phyloP scores from a whole-genome alignment of 2,329 filamentous ascomycete species.

The Neoscytalidium dimidiatum region DNA sequence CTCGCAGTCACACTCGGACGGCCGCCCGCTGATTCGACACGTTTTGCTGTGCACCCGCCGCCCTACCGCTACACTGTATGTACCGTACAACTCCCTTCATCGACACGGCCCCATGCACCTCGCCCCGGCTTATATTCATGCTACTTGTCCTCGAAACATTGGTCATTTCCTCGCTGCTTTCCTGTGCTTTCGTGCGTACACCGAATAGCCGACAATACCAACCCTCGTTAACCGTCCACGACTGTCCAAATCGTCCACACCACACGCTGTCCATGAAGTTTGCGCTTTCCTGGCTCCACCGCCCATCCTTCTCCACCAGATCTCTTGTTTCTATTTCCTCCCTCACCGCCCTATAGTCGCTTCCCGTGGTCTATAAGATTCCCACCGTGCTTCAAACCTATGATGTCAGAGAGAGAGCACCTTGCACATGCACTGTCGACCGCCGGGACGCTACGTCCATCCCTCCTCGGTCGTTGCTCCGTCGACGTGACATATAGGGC shows the following conservation, averaged over 20 bases:
- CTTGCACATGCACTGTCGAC: background rate
- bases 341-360: conserved; percentile 1
- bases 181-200: background rate
- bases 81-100: background rate
- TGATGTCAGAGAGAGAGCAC: background rate
- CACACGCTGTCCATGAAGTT: too few species aligned
- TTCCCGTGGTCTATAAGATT: background rate
- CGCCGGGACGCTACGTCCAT: background rate
- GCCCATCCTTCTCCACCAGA: background rate
- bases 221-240: background rate
- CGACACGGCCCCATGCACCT: background rate
- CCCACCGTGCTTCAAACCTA: background rate
- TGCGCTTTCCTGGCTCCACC: background rate
- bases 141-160: background rate
- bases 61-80: too few species aligned
- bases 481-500: background rate
- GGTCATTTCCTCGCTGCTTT: background rate
- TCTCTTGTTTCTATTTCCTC: background rate
- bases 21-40: too few species aligned
- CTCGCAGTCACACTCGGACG: too few species aligned
- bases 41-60: too few species aligned
- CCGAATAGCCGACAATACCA: background rate
- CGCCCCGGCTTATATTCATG: background rate
- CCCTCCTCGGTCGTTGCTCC: background rate
- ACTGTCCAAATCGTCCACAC: background rate